Evolutionary conservation across 371 early-diverging fungal species (phyloP), one percentile per base, ranked within the genome.

Genomic region (Blakeslea trispora): DNA sequence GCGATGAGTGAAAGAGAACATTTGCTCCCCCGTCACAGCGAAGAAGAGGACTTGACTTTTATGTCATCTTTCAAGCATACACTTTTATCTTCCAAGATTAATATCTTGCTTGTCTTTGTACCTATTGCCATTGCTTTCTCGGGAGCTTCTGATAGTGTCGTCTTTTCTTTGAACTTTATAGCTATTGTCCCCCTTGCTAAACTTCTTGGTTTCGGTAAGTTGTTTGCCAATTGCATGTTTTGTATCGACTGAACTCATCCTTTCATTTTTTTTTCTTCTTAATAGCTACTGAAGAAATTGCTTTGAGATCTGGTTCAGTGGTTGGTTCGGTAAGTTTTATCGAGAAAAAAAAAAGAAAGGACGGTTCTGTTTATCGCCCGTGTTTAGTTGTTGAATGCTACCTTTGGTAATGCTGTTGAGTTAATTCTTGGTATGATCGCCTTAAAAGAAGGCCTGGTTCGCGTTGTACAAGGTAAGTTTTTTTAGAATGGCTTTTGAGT

Each of bases 121-220:
- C 95, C 95, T 5, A 69, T 94, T 5, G 96, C 93, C n/a, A 72
- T 92, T n/a, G 44, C 82, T 0, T 70, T 86, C 28, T 76, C 77
- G 22, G 32, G 42, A n/a, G 52, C 65, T 35, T 59, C 60, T 52
- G 57, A 59, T 18, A 68, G 53, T 51, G 64, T 82, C 5, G 75
- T 84, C 4, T 96, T 97, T 57, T 51, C 81, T 14, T 76, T 94
- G 53, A 97, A 97, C 81, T 94, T 95, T 48, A 78, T 94, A 19
- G 95, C 95, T n/a, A 92, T 97, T 50, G 76, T 97, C 28, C 95
- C 95, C 5, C 69, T 96, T 42, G 95, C 96, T 34, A 92, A 91
- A 53, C 66, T 80, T 0, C 60, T 80, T n/a, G 79, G 79, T 35
- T 71, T 75, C 41, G 68, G 78, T 74, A 70, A 59, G 54, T 45